These are phyloP conservation scores for Paramecium sonneborni DNA, from an alignment of 73 alveolate species.

Conservation along the genomic window DNA sequence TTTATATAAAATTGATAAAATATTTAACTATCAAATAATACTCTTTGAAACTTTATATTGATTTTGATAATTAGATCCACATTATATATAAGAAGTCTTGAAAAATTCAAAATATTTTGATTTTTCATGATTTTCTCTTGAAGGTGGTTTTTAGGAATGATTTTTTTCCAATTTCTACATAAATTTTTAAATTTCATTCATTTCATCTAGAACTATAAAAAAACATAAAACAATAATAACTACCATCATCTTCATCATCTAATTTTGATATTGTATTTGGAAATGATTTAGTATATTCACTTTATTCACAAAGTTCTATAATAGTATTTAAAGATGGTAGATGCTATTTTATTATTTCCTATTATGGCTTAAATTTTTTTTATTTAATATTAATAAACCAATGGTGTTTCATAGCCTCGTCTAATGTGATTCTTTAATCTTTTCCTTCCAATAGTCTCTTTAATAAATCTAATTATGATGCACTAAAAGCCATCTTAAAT, in stretches of 20 bases:
- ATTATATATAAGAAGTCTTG: background rate
- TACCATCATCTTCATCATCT: background rate
- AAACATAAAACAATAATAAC: background rate
- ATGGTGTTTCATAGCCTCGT: constrained; percentile 32
- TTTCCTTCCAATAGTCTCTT: background rate
- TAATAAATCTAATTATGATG: constrained; percentile 32
- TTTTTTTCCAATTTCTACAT: background rate
- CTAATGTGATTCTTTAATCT: background rate
- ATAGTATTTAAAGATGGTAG: constrained; percentile 33
- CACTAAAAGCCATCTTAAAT: background rate
- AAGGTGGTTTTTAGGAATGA: background rate
- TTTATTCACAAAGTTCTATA: constrained; percentile 43
- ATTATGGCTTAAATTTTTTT: background rate
- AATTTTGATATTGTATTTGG: background rate
- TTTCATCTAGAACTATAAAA: constrained; percentile 6
- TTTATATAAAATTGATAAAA: background rate
- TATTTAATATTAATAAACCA: constrained; percentile 44
- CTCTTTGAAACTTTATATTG: background rate
- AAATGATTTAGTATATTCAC: background rate
- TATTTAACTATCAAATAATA: background rate
- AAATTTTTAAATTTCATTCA: background rate
- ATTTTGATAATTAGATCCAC: background rate
- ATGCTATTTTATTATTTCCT: background rate
- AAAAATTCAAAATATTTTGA: background rate
- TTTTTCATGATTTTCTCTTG: constrained; percentile 39